Evolutionary conservation across 768 basidiomycete genomes (phyloP).

Genomic region (Russula emetica): DNA sequence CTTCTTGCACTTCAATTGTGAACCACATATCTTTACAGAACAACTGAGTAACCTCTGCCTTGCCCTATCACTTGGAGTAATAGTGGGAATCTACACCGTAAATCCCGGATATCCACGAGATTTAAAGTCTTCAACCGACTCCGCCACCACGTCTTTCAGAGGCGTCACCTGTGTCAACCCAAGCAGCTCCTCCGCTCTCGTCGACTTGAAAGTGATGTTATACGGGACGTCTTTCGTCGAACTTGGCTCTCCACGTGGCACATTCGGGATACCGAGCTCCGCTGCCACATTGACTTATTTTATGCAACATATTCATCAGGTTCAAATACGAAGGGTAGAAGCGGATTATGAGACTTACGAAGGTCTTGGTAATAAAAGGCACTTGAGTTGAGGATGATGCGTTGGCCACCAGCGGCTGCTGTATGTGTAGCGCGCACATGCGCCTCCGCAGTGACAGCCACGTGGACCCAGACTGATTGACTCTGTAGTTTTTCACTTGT

Average conservation of each 20-base stretch:
- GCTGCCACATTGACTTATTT: slow-evolving; percentile 12
- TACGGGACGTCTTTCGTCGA: neutral
- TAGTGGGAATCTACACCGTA: neutral
- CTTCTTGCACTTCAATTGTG: neutral
- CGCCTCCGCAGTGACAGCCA: slow-evolving; percentile 9
- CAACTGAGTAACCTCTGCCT: neutral
- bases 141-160: slow-evolving; percentile 12
- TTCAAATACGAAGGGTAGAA: too few relatives aligned
- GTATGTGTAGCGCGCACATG: slow-evolving; percentile 11
- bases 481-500: neutral
- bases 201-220: neutral
- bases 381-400: slow-evolving; percentile 14
- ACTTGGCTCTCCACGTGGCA: slow-evolving; percentile 15
- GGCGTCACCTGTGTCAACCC: slow-evolving; percentile 1
- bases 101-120: slow-evolving; percentile 20
- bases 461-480: slow-evolving; percentile 14
- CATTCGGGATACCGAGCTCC: slow-evolving; percentile 13
- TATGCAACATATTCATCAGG: neutral
- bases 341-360: neutral
- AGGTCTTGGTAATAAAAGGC: slow-evolving; percentile 15
- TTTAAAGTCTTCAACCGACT: slow-evolving; percentile 16
- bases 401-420: slow-evolving; percentile 15
- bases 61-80: neutral
- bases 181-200: slow-evolving; percentile 11
- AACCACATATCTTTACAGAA: neutral